Percentiles rank a stretch among this genome's conserved stretches.
phyloP scores from a whole-genome alignment of 2,329 filamentous ascomycete genomes.

The Akanthomyces dipterigenus region DNA sequence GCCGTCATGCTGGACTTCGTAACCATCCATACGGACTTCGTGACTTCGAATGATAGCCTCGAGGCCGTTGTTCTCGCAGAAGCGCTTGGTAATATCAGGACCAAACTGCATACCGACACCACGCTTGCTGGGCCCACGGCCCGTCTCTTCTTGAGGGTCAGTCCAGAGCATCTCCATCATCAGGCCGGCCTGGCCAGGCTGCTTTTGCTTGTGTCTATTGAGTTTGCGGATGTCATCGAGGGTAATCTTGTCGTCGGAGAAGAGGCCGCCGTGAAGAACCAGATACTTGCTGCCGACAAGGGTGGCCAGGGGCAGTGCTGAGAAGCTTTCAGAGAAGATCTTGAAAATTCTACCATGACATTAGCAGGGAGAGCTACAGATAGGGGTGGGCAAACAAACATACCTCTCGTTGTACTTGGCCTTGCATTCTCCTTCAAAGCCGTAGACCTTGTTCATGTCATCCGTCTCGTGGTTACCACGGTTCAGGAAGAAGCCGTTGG shows the following conservation, averaged over 20 bases:
- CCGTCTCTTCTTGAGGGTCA: conserved; percentile 79
- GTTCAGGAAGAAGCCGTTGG: conserved; percentile 87
- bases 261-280: conserved; percentile 87
- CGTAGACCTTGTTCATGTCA: conserved; percentile 98
- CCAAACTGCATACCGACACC: conserved; percentile 96
- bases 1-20: conserved; percentile 94
- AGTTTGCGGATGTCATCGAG: conserved; percentile 92
- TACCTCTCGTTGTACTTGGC: conserved; percentile 89
- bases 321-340: conserved; percentile 97
- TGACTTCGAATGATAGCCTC: conserved; percentile 95
- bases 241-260: conserved; percentile 89
- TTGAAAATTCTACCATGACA: conserved; percentile 65
- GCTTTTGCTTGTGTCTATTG: conserved; percentile 81
- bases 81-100: conserved; percentile 89
- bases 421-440: conserved; percentile 97
- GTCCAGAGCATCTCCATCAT: conserved; percentile 99
- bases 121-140: conserved; percentile 89
- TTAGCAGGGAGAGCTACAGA: conserved; percentile 8
- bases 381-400: conserved; percentile 10
- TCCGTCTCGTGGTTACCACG: conserved; percentile 98
- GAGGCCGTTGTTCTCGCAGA: conserved; percentile 93
- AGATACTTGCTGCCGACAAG: conserved; percentile 87
- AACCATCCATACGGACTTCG: conserved; percentile 98
- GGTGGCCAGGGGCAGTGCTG: conserved; percentile 83
- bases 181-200: conserved; percentile 85